Evolutionary conservation across 768 basidiomycete species (phyloP), one percentile per base, ranked within the genome.

Genomic region (Podaxis sp.): DNA sequence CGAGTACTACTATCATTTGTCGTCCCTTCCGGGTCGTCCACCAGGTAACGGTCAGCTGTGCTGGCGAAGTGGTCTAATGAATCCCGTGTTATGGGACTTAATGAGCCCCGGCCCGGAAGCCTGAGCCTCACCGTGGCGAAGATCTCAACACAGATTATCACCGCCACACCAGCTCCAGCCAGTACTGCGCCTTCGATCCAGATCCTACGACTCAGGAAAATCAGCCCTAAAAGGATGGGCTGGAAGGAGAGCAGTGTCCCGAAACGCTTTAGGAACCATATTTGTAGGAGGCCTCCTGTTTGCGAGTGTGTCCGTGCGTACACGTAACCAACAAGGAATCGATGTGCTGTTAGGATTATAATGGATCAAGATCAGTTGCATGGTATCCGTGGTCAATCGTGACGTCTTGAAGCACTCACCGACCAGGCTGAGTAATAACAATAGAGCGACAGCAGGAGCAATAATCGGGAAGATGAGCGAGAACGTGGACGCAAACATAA

Each of bases 271-370:
- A 93, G 71, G 3, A 92, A 76, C 89, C 91, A 93, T 29, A 93
- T 80, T 65, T 89, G 87, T 22, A 91, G 72, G 27, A 88, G 73
- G 6, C 90, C 90, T 13, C 91, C 90, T 0, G 90, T 91, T 69
- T 89, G 87, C 6, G 88, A 89, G 63, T 84, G 83, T 25, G 85
- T 87, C 43, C 88, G 81, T 1, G 82, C 89, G 68, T 88, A 90
- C 19, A 92, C 90, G 71, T 93, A 91, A 38, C 90, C 88, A 63
- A 91, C 77, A 57, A 92, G 82, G 75, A 84, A 93, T 40, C 90
- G 88, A 73, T 91, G 89, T n/a, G 91, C 91, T 90, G 65, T 17
- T 47, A n/a, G 33, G 5, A 25, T 33, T 38, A 38, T 17, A 37
- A 41, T 46, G 19, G 41, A 43, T 40, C n/a, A 41, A 22, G 43